These are phyloP conservation scores for Halophytophthora batemanensis DNA, from an alignment of 352 stramenopile species.

Conservation along the genomic window DNA sequence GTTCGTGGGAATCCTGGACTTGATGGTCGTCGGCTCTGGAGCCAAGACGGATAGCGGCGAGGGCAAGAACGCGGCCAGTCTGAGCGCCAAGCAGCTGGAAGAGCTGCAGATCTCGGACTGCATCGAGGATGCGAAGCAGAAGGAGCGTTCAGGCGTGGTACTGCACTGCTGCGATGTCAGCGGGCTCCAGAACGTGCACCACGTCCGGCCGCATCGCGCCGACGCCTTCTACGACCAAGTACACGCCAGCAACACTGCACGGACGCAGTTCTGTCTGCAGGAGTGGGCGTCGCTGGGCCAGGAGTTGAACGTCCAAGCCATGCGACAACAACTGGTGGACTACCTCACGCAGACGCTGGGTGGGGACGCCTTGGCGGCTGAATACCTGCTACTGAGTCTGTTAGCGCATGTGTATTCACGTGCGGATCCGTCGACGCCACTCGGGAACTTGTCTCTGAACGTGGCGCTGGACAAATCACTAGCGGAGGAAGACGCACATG, in stretches of 20 bases:
- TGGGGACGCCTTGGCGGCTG: slow-evolving; percentile 52
- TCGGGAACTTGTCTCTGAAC: slow-evolving; percentile 78
- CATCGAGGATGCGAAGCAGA: slow-evolving; percentile 54
- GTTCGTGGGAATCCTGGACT: slow-evolving; percentile 72
- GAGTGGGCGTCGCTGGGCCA: slow-evolving; percentile 33
- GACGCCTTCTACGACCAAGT: slow-evolving; percentile 28
- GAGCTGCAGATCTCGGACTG: slow-evolving; percentile 66
- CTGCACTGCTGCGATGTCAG: slow-evolving; percentile 63
- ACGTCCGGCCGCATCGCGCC: slow-evolving; percentile 48
- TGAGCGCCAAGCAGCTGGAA: slow-evolving; percentile 34
- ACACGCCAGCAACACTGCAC: slow-evolving; percentile 30
- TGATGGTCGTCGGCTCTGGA: slow-evolving; percentile 40
- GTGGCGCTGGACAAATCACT: slow-evolving; percentile 31
- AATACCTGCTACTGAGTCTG: slow-evolving; percentile 71
- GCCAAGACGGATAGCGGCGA: slow-evolving; percentile 19
- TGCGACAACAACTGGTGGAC: slow-evolving; percentile 40
- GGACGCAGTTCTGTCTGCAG: slow-evolving; percentile 28
- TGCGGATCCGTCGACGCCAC: slow-evolving; percentile 50
- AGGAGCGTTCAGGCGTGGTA: slow-evolving; percentile 44
- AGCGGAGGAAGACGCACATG: slow-evolving; percentile 15
- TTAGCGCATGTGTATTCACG: slow-evolving; percentile 73
- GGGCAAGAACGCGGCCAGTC: slow-evolving; percentile 3
- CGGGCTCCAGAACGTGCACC: slow-evolving; percentile 33
- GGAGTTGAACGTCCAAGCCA: slow-evolving; percentile 6
- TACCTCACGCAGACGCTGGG: slow-evolving; percentile 38